A percentile compares a stretch with the other conserved stretches of the same genome.
Evolutionary conservation across 495 filamentous ascomycete genomes (phyloP).

Genomic region (Lepraria neglecta): DNA sequence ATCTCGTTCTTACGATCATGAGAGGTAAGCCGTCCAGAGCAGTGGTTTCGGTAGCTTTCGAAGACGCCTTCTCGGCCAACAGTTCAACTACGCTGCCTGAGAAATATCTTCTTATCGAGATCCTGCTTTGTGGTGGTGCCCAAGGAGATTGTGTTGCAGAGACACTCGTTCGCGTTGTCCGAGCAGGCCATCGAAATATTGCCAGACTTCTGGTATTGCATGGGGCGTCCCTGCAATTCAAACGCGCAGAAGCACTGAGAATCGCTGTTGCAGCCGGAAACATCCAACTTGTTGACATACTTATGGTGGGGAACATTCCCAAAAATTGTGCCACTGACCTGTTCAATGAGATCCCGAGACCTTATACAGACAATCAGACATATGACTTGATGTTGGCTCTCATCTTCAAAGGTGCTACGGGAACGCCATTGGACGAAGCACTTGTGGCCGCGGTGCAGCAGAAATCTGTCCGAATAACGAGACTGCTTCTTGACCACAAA

Average conservation of each 20-base stretch:
- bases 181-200: constrained; percentile 17
- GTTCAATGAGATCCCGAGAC: constrained; percentile 17
- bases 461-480: background rate
- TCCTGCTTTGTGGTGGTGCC: constrained; percentile 22
- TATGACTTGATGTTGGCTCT: constrained; percentile 16
- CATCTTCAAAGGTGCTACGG: constrained; percentile 21
- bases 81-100: constrained; percentile 11
- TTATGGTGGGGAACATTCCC: constrained; percentile 10
- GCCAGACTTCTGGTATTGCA: constrained; percentile 19
- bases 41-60: constrained; percentile 11
- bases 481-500: constrained; percentile 22
- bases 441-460: constrained; percentile 19
- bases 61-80: constrained; percentile 18
- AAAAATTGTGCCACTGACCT: background rate
- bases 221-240: constrained; percentile 14
- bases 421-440: constrained; percentile 16
- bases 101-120: constrained; percentile 19
- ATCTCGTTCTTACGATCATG: constrained; percentile 21
- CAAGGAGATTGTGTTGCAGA: constrained; percentile 14
- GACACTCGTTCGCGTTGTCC: constrained; percentile 17
- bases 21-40: constrained; percentile 13
- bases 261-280: constrained; percentile 13
- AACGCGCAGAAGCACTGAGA: constrained; percentile 16
- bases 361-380: constrained; percentile 12
- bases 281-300: constrained; percentile 9